Percentiles rank a stretch among this genome's conserved stretches.
Conservation (phyloP, 2,329 filamentous ascomycete genomes). For the Corinectria fuckeliana region DNA sequence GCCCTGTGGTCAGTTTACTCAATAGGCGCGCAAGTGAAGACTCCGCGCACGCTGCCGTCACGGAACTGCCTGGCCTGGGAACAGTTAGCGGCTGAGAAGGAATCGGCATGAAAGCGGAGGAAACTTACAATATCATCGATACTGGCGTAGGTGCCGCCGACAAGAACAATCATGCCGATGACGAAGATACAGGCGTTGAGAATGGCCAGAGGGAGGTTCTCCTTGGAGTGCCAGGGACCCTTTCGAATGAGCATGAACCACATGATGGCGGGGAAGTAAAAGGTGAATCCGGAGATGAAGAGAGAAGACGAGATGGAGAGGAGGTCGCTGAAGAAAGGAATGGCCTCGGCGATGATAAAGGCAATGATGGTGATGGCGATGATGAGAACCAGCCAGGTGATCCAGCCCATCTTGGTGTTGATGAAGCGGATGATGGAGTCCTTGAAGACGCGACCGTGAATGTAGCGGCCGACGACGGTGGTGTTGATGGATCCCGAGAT, state of each 20-base stretch:
- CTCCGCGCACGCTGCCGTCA: slow-evolving; percentile 35
- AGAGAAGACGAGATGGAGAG: slow-evolving; percentile 61
- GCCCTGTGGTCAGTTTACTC: slow-evolving; percentile 11
- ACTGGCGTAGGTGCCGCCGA: slow-evolving; percentile 43
- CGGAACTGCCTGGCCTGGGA: slow-evolving; percentile 35
- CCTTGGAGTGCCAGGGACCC: slow-evolving; percentile 39
- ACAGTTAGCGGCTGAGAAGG: slow-evolving; percentile 17
- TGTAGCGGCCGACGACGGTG: slow-evolving; percentile 53
- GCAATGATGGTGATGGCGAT: slow-evolving; percentile 65
- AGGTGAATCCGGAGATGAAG: slow-evolving; percentile 55
- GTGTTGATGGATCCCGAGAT: slow-evolving; percentile 76
- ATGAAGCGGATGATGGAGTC: slow-evolving; percentile 52
- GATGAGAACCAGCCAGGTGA: slow-evolving; percentile 66
- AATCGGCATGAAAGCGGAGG: no score
- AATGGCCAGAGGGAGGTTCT: slow-evolving; percentile 38
- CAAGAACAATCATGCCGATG: slow-evolving; percentile 42
- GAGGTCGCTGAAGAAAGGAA: slow-evolving; percentile 75
- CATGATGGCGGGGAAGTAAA: slow-evolving; percentile 51
- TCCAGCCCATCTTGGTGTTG: slow-evolving; percentile 57
- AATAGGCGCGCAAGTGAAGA: slow-evolving; percentile 40
- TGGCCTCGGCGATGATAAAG: slow-evolving; percentile 74
- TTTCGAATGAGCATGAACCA: slow-evolving; percentile 50
- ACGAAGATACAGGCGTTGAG: slow-evolving; percentile 38
- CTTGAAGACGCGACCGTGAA: slow-evolving; percentile 54
- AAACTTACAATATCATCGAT: slow-evolving; percentile 42